A percentile compares a stretch with the other conserved stretches of the same genome.
Conservation (phyloP, 306 rosid genomes). For the Citrullus mucosospermus region DNA sequence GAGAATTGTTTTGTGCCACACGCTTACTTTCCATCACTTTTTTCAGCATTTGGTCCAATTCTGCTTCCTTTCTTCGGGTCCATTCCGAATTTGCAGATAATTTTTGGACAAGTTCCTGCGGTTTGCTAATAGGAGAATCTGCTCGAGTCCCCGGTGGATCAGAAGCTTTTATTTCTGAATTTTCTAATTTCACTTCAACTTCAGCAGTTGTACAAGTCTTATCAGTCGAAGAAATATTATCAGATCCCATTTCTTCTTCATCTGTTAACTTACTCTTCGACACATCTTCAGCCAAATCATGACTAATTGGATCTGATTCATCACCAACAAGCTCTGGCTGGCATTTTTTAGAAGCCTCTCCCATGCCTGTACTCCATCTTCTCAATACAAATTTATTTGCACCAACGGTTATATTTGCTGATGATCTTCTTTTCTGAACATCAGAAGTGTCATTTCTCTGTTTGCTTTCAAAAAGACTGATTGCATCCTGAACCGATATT, state of each 20-base stretch:
- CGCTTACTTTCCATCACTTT: slow-evolving; percentile 71
- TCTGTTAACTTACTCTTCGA: slow-evolving; percentile 16
- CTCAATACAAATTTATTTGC: slow-evolving; percentile 84
- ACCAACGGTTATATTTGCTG: slow-evolving; percentile 38
- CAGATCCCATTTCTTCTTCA: slow-evolving; percentile 29
- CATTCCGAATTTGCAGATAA: slow-evolving; percentile 56
- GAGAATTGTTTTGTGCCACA: slow-evolving; percentile 37
- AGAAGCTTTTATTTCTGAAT: slow-evolving; percentile 28
- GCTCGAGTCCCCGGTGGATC: slow-evolving; percentile 26
- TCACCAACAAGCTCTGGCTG: slow-evolving; percentile 38
- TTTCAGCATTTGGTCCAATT: slow-evolving; percentile 67
- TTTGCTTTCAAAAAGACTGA: slow-evolving; percentile 86
- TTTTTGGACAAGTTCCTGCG: slow-evolving; percentile 28
- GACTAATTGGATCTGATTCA: slow-evolving; percentile 29
- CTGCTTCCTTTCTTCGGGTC: slow-evolving; percentile 68
- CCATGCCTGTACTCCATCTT: slow-evolving; percentile 92
- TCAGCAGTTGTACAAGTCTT: slow-evolving; percentile 22
- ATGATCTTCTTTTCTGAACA: slow-evolving; percentile 47
- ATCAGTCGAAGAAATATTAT: slow-evolving; percentile 23
- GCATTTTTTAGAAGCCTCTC: slow-evolving; percentile 44
- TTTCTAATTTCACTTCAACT: slow-evolving; percentile 26
- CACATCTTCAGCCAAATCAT: slow-evolving; percentile 21
- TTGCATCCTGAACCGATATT: slow-evolving; percentile 92
- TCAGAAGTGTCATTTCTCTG: slow-evolving; percentile 55
- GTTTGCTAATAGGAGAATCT: slow-evolving; percentile 23